Conservation (phyloP, 345 rosid genomes). For the Murraya koenigii region DNA sequence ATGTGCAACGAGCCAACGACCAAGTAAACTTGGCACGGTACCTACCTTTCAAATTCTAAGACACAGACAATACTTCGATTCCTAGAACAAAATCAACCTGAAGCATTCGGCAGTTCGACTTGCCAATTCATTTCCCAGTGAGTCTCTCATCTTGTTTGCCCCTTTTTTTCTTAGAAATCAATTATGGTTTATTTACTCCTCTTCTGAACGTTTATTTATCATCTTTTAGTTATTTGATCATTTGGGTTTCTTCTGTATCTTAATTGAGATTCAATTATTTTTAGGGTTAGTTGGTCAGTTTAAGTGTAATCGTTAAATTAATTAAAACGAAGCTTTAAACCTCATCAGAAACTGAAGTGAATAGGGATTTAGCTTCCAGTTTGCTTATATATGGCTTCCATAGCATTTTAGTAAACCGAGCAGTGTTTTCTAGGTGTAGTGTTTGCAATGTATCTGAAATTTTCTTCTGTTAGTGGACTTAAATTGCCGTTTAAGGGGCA, state of each 20-base stretch:
- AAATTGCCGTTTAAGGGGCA: not conserved
- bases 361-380: not conserved
- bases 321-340: not conserved
- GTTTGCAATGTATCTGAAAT: not conserved
- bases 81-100: not conserved
- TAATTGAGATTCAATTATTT: not conserved
- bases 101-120: not conserved
- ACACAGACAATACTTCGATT: not conserved
- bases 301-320: not conserved
- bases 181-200: constrained; percentile 1
- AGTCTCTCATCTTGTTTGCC: not conserved
- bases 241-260: not conserved
- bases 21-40: not conserved
- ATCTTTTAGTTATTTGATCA: not conserved
- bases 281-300: not conserved
- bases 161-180: not conserved
- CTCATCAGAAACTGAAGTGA: not conserved
- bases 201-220: not conserved
- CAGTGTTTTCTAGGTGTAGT: too few species aligned
- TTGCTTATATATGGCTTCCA: too few species aligned
- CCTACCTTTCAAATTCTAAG: constrained; percentile 4
- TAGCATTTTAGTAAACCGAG: not conserved
- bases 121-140: not conserved
- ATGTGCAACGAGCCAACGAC: not conserved
- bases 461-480: not conserved